Evolutionary conservation across 345 rosid genomes (phyloP).

Genomic region (Firmiana major): DNA sequence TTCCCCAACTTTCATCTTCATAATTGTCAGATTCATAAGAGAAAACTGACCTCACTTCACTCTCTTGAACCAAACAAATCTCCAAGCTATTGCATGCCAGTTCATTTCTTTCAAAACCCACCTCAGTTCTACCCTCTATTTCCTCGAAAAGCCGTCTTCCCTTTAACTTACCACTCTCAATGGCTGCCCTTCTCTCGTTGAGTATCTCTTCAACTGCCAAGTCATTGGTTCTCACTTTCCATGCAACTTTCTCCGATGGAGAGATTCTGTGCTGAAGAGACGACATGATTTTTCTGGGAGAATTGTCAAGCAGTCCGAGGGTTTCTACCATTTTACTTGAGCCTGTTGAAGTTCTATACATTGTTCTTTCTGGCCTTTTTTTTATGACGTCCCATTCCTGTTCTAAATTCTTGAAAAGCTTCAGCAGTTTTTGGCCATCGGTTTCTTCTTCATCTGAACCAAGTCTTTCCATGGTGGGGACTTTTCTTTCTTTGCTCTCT

Average conservation of each 20-base stretch:
- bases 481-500: slow-evolving; percentile 7
- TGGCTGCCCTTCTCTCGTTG: slow-evolving; percentile 41
- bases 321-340: slow-evolving; percentile 22
- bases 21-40: slow-evolving; percentile 16
- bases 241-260: slow-evolving; percentile 11
- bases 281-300: slow-evolving; percentile 39
- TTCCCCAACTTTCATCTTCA: slow-evolving; percentile 1
- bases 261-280: not conserved
- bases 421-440: slow-evolving; percentile 23
- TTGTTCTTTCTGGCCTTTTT: slow-evolving; percentile 21
- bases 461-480: slow-evolving; percentile 33
- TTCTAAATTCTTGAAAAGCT: slow-evolving; percentile 27
- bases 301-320: slow-evolving; percentile 27
- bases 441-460: slow-evolving; percentile 5
- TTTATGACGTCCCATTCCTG: slow-evolving; percentile 42
- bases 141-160: slow-evolving; percentile 37
- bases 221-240: slow-evolving; percentile 43
- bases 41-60: slow-evolving; percentile 26
- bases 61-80: slow-evolving; percentile 12
- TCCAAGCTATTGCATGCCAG: slow-evolving; percentile 6
- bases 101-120: slow-evolving; percentile 15
- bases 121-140: slow-evolving; percentile 9
- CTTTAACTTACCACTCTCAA: slow-evolving; percentile 36
- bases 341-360: slow-evolving; percentile 23
- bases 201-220: slow-evolving; percentile 32